phyloP scores from a whole-genome alignment of 495 filamentous ascomycete genomes.

The Eremomyces bilateralis region DNA sequence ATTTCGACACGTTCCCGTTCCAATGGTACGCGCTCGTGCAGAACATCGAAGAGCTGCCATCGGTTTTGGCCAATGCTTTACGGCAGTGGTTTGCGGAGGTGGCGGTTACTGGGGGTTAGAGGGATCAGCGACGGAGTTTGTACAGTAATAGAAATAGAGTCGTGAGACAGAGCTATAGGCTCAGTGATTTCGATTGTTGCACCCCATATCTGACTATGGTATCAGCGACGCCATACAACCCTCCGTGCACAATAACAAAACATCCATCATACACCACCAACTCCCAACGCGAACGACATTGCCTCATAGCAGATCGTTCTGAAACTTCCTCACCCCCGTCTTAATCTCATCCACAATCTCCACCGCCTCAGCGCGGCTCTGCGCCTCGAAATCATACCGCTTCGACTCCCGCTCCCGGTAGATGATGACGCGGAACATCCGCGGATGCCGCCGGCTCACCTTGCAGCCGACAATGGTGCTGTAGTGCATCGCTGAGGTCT shows the following conservation, averaged over 20 bases:
- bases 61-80: constrained; percentile 66
- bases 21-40: constrained; percentile 86
- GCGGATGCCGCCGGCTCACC: constrained; percentile 73
- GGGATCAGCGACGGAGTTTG: neutral
- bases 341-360: constrained; percentile 82
- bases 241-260: too few species aligned
- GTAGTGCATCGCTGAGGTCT: constrained; percentile 81
- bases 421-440: constrained; percentile 72
- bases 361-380: constrained; percentile 51
- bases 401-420: constrained; percentile 72
- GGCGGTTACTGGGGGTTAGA: constrained; percentile 16
- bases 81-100: constrained; percentile 97
- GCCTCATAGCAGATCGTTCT: neutral
- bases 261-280: too few species aligned
- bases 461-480: constrained; percentile 85
- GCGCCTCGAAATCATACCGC: constrained; percentile 90
- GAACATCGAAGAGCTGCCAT: constrained; percentile 74
- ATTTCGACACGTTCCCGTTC: constrained; percentile 91
- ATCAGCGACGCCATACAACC: too few species aligned
- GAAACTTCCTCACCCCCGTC: constrained; percentile 25
- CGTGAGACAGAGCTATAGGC: too few species aligned
- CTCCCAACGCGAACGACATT: too few species aligned
- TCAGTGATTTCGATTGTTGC: too few species aligned
- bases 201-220: too few species aligned
- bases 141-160: too few species aligned